These are phyloP conservation scores for Quercus ilex DNA, from an alignment of 306 rosid genomes.

Conservation along the genomic window DNA sequence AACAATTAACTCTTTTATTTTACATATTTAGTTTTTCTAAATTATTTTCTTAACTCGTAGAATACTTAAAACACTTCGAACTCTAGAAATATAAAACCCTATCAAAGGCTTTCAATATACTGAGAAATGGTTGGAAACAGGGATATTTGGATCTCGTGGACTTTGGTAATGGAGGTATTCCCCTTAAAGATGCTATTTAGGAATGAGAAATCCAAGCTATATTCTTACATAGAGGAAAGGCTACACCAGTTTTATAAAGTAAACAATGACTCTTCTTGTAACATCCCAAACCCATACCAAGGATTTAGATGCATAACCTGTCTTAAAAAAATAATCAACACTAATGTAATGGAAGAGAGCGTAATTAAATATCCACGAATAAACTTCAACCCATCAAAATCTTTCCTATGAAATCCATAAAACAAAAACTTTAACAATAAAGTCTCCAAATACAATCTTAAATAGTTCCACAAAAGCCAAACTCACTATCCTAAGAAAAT, in stretches of 20 bases:
- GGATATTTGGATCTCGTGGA: background rate
- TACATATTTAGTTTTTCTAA: background rate
- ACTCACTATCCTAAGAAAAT: too few relatives aligned
- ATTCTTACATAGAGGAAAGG: background rate
- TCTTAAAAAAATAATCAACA: too few relatives aligned
- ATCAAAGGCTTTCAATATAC: background rate
- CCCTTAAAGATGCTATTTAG: background rate
- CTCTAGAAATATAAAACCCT: background rate
- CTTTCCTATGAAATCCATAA: too few relatives aligned
- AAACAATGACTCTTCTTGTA: background rate
- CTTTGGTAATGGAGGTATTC: background rate
- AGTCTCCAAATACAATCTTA: too few relatives aligned
- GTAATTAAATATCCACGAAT: too few relatives aligned
- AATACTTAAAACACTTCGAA: background rate
- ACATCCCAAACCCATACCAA: too few relatives aligned
- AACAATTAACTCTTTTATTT: background rate
- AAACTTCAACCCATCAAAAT: too few relatives aligned
- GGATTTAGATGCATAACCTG: too few relatives aligned
- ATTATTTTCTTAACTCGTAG: background rate
- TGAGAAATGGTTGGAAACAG: background rate
- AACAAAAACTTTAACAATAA: too few relatives aligned
- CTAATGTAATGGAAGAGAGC: too few relatives aligned
- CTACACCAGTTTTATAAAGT: background rate
- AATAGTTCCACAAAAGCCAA: too few relatives aligned
- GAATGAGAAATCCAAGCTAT: background rate